phyloP scores from a whole-genome alignment of 2,329 filamentous ascomycete species.

The Polychaeton citri region DNA sequence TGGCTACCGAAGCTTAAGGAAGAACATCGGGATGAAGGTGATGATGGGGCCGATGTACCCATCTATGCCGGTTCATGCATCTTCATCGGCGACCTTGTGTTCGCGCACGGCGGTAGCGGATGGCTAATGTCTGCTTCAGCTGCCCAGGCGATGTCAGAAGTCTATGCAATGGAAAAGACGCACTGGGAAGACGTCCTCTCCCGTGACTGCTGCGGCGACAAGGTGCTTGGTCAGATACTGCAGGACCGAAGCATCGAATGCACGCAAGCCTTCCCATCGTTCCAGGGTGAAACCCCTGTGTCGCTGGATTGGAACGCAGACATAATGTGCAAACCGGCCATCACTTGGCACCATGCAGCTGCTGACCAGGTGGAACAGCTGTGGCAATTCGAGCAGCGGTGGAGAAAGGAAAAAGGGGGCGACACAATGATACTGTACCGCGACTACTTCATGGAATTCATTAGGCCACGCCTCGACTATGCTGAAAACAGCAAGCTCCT shows the following conservation, averaged over 20 bases:
- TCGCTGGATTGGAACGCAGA: slow-evolving; percentile 21
- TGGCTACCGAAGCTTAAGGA: slow-evolving; percentile 34
- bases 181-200: slow-evolving; percentile 19
- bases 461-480: slow-evolving; percentile 15
- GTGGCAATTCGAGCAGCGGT: slow-evolving; percentile 21
- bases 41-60: slow-evolving; percentile 19
- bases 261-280: slow-evolving; percentile 22
- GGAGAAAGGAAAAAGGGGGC: slow-evolving; percentile 21
- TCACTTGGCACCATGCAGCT: slow-evolving; percentile 23
- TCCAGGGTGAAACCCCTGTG: slow-evolving; percentile 23
- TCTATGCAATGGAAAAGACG: slow-evolving; percentile 9
- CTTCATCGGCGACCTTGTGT: slow-evolving; percentile 18
- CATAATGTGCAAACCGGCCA: slow-evolving; percentile 24
- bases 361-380: slow-evolving; percentile 13
- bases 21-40: slow-evolving; percentile 21
- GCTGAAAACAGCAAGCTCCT: slow-evolving; percentile 9
- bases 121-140: slow-evolving; percentile 32
- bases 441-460: slow-evolving; percentile 20
- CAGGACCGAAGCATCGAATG: slow-evolving; percentile 18
- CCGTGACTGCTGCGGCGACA: slow-evolving; percentile 24
- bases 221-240: slow-evolving; percentile 22
- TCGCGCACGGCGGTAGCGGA: slow-evolving; percentile 36
- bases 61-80: slow-evolving; percentile 33
- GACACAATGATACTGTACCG: slow-evolving; percentile 20
- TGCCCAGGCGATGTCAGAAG: slow-evolving; percentile 16